Evolutionary conservation across 2,329 filamentous ascomycete genomes (phyloP), one percentile per base, ranked within the genome.

Genomic region (Geosmithia putterillii): DNA sequence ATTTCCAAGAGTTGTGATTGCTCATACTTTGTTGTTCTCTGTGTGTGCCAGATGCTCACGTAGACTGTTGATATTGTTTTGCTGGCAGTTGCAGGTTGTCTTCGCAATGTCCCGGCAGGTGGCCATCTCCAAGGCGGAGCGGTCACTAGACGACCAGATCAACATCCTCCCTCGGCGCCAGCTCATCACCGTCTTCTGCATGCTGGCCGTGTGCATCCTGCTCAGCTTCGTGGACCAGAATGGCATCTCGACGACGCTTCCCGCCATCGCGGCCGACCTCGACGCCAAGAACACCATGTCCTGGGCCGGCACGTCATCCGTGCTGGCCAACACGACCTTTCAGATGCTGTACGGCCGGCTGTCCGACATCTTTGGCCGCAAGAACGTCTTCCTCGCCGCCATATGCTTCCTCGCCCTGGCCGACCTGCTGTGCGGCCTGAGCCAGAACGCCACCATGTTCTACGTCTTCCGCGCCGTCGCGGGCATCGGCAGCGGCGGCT

Each of bases 301-400:
- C 1, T 76, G 72, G 73, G 69, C 69, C 1, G 71, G 70, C 7
- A 74, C 70, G 0, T 67, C 70, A 7, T 65, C 66, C 3, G 55
- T 77, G 39, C 69, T 77, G 38, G 71, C 71, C 22, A 74, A 73
- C 45, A 81, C 79, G 0, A 71, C 74, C 25, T 82, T 81, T 48
- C 77, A 79, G 48, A 74, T 81, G 46, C 64, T 83, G 0, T 81
- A 81, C 53, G 77, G 78, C 18, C 67, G 76, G 3, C 51, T 79
- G 3, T 79, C 75, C 1, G 76, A 81, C 54, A 71, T 80, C 1
- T 69, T 79, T 42, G 75, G 76, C 18, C 67, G 77, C 17, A 81
- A 81, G 54, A 63, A 67, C 8, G 65, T 81, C 7, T 73, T 75
- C 42, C 53, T 82, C 3, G 64, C 63, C 1, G 71, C 73, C 2